Evolutionary conservation across 176 grass and related monocot species (phyloP).

Genomic region (Rhipidocladum racemiflorum): DNA sequence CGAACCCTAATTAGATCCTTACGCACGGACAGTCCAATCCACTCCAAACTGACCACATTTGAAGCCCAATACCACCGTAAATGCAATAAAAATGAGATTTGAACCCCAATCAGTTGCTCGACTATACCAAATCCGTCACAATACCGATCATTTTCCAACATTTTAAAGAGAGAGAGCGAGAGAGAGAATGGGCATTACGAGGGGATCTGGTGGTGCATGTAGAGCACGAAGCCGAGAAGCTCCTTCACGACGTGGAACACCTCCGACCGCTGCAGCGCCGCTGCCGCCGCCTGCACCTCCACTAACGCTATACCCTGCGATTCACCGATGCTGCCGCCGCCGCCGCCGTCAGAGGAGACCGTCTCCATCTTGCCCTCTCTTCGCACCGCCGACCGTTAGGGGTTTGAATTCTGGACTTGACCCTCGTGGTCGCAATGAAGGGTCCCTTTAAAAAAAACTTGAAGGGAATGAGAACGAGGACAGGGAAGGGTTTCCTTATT

Average conservation of each 20-base stretch:
- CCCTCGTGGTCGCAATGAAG: no score
- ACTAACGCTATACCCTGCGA: slow-evolving; percentile 16
- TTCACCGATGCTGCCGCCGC: background rate
- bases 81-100: background rate
- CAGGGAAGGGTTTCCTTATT: no score
- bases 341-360: background rate
- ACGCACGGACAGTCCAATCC: background rate
- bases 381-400: no score
- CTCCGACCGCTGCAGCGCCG: slow-evolving; percentile 56
- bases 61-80: background rate
- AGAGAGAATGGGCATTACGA: slow-evolving; percentile 43
- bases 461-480: no score
- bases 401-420: no score
- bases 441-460: no score
- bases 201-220: slow-evolving; percentile 94
- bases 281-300: slow-evolving; percentile 53
- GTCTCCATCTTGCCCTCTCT: slow-evolving; percentile 32
- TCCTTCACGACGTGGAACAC: slow-evolving; percentile 91
- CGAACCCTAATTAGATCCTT: background rate
- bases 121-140: background rate
- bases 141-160: background rate
- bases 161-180: background rate
- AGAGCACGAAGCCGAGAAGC: slow-evolving; percentile 85
- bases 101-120: background rate
- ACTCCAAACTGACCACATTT: background rate